Evolutionary conservation across 441 rosid species (phyloP).

Genomic region (Biscutella laevigata): DNA sequence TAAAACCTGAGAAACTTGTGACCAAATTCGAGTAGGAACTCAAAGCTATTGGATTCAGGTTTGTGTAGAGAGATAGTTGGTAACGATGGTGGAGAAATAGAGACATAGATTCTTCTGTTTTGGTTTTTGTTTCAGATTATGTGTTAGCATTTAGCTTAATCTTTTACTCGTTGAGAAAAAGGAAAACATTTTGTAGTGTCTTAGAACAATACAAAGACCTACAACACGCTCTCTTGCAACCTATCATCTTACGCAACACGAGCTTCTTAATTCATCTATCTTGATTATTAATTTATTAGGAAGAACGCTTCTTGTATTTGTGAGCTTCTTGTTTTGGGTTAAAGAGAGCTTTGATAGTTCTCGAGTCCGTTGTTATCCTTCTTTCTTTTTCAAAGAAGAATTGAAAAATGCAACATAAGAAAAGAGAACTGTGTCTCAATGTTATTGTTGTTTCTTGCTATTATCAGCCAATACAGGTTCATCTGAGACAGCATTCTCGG

Average conservation of each 20-base stretch:
- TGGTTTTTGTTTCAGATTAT: conserved; percentile 17
- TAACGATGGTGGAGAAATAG: conserved; percentile 8
- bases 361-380: background rate
- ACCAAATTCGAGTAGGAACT: conserved; percentile 17
- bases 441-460: conserved; percentile 34
- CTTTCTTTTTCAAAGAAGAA: conserved; percentile 16
- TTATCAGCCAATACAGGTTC: conserved; percentile 41
- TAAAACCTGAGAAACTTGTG: conserved; percentile 16
- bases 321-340: conserved; percentile 12
- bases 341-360: conserved; percentile 4
- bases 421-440: background rate
- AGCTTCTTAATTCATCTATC: background rate
- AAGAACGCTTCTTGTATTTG: conserved; percentile 11
- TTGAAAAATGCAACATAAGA: conserved; percentile 10
- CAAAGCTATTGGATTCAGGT: conserved; percentile 22
- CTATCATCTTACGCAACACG: background rate
- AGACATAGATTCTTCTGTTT: conserved; percentile 9
- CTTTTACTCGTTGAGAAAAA: conserved; percentile 12
- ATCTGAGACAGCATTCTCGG: conserved; percentile 37
- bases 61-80: conserved; percentile 26
- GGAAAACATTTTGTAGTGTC: background rate
- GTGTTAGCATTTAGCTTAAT: conserved; percentile 17
- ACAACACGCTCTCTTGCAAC: background rate
- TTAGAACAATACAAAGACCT: conserved; percentile 4
- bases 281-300: conserved; percentile 8